Percentiles rank a stretch among this genome's conserved stretches.
Evolutionary conservation across 83 land plant genomes (phyloP).

Genomic region (Isoetes engelmannii): DNA sequence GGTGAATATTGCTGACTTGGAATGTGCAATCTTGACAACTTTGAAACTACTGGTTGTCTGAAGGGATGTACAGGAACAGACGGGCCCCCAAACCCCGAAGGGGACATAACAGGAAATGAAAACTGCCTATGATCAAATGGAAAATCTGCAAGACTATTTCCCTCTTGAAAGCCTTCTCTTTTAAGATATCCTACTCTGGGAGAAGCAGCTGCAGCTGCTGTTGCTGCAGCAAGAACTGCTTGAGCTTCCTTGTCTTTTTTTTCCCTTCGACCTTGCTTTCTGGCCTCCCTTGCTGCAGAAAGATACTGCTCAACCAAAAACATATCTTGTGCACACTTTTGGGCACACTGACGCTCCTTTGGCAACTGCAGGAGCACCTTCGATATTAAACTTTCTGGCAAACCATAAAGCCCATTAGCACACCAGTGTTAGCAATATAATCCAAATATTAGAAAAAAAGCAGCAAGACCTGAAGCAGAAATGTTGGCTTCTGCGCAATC

Average conservation of each 20-base stretch:
- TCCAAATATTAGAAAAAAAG: not conserved
- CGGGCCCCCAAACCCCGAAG: too few relatives aligned
- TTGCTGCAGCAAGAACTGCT: conserved; percentile 83
- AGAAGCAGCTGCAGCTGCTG: conserved; percentile 95
- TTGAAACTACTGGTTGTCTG: too few relatives aligned
- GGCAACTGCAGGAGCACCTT: conserved; percentile 53
- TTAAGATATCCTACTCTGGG: conserved; percentile 64
- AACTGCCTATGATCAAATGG: too few relatives aligned
- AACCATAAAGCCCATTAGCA: not conserved
- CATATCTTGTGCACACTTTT: conserved; percentile 46
- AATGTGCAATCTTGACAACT: too few relatives aligned
- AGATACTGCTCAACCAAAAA: conserved; percentile 54
- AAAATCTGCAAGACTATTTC: too few relatives aligned
- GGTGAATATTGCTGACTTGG: too few relatives aligned
- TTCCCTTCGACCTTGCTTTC: conserved; percentile 85
- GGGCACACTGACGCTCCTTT: conserved; percentile 41
- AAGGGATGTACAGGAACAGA: too few relatives aligned
- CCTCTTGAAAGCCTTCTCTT: conserved; percentile 35
- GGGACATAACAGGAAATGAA: too few relatives aligned
- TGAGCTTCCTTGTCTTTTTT: conserved; percentile 84
- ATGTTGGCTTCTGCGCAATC: conserved; percentile 41
- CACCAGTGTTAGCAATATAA: not conserved
- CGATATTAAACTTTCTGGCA: not conserved
- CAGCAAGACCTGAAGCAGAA: conserved; percentile 39
- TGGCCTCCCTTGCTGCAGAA: conserved; percentile 57